Evolutionary conservation across 2,329 filamentous ascomycete genomes (phyloP).

Genomic region (Zymoseptoria pseudotritici): DNA sequence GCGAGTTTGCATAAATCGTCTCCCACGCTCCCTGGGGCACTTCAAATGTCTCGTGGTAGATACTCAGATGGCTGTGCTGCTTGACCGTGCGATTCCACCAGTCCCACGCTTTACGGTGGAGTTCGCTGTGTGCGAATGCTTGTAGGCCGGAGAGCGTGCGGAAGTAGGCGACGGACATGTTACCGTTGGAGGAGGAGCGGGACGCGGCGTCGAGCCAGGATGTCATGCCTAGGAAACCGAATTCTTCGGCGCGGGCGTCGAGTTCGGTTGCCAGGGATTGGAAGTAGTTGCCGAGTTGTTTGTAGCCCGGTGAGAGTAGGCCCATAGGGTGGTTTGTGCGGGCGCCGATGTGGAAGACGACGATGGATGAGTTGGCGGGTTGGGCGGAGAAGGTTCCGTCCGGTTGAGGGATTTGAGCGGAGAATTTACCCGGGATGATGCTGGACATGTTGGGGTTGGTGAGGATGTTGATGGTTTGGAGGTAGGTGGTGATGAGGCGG

Average conservation of each 20-base stretch:
- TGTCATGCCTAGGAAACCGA: slow-evolving; percentile 43
- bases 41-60: slow-evolving; percentile 50
- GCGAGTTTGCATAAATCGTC: slow-evolving; percentile 42
- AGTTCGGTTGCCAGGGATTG: slow-evolving; percentile 30
- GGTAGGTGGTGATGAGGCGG: slow-evolving; percentile 28
- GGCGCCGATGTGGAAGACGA: slow-evolving; percentile 35
- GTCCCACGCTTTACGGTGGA: slow-evolving; percentile 45
- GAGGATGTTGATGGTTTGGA: slow-evolving; percentile 29
- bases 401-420: slow-evolving; percentile 33
- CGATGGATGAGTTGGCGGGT: slow-evolving; percentile 27
- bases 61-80: slow-evolving; percentile 37
- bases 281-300: slow-evolving; percentile 36
- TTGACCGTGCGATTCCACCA: slow-evolving; percentile 39
- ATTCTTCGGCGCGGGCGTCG: slow-evolving; percentile 34
- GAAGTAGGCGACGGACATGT: slow-evolving; percentile 46
- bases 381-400: slow-evolving; percentile 26
- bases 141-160: slow-evolving; percentile 43
- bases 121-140: slow-evolving; percentile 43
- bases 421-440: slow-evolving; percentile 30
- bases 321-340: slow-evolving; percentile 40
- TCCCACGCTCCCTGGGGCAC: slow-evolving; percentile 42
- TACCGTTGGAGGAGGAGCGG: slow-evolving; percentile 34
- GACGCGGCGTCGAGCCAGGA: slow-evolving; percentile 35
- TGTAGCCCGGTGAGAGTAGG: slow-evolving; percentile 39
- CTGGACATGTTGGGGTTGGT: slow-evolving; percentile 34